Evolutionary conservation across 257 asterid species (phyloP), one percentile per base, ranked within the genome.

Genomic region (Solanum chmielewskii): DNA sequence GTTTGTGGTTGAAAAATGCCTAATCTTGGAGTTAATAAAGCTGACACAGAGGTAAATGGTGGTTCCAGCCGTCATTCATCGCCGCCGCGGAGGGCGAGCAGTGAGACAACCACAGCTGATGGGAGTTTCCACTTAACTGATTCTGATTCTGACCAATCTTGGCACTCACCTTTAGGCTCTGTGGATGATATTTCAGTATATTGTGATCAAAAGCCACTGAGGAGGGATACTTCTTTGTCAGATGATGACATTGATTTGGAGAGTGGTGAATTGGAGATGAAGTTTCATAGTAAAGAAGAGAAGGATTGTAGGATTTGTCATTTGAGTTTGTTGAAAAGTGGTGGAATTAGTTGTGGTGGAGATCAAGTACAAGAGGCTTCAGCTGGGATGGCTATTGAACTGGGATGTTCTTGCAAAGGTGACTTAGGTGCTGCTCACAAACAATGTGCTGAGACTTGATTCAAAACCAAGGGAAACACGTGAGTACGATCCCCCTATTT

Each of bases 361-460:
- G 92, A 88, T 3, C 86, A 85, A 52, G 68, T 66, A 5, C 41
- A 80, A 47, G 86, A 71, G 59, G 4, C 23, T 27, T 42, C 87
- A 27, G 41, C 16, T 83, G 89, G 88, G 74, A 83, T 85, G 44
- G 81, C 78, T 31, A 89, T 91, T 88, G 91, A 92, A 77, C 88
- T 92, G 89, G 94, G 94, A 21, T 92, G 94, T 85, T 75, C 83
- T 52, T 92, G 94, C 88, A 92, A 89, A 90, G 94, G 94, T 85
- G 94, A 91, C 87, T 90, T 91, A 83, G 94, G 92, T 41, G 86
- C 93, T 69, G 92, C 91, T 83, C 94, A 92, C 71, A 90, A 91
- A 87, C 91, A 89, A 66, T 92, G 94, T 88, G 94, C 94, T 8
- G 94, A 91, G n/a, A 92, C 92, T 68, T 92, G 93, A 93, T 92